Evolutionary conservation across 148 eudicot species (phyloP), one percentile per base, ranked within the genome.

Genomic region (Persicaria maculosa): DNA sequence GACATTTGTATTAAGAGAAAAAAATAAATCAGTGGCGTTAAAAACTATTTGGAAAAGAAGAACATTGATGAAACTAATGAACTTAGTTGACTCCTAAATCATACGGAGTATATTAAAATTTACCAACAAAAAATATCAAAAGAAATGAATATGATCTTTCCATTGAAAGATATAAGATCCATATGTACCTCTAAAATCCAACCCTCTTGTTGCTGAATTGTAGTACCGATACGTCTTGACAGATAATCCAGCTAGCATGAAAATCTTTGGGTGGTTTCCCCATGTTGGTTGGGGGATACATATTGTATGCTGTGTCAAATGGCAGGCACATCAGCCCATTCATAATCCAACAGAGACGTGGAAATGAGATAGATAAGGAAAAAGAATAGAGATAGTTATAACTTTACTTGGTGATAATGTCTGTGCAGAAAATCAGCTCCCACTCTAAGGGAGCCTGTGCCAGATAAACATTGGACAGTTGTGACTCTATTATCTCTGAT

Each of bases 201-300:
- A 87, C 74, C 99, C 99, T 74, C 94, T 95, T 73, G 99, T 95
- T 69, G 85, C 76, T 17, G 99, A 97, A 84, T 90, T 91, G 82
- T 95, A 95, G 73, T 92, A 90, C 45, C 96, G 91, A 77, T 88
- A 92, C 25, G 82, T 80, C 82, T 88, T 92, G 74, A 95, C 99
- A 47, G 92, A 79, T 81, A 95, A 86, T 40, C 99, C 99, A 12
- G 94, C 90, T 14, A 92, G 77, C 59, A 86, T 76, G 74, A 95
- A 95, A 59, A 92, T 80, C 80, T 92, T 95, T 16, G 91, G 81
- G 70, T 95, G 99, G 89, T 95, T 95, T 72, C 99, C 99, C 96
- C 99, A 95, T 78, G 99, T 92, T 73, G 99, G 97, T 47, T 72
- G 83, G 43, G 99, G 97, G 77, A 92, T 95, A 68, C 90, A 95